Evolutionary conservation across 371 early-diverging fungal genomes (phyloP).

Genomic region (Mucor sp.): DNA sequence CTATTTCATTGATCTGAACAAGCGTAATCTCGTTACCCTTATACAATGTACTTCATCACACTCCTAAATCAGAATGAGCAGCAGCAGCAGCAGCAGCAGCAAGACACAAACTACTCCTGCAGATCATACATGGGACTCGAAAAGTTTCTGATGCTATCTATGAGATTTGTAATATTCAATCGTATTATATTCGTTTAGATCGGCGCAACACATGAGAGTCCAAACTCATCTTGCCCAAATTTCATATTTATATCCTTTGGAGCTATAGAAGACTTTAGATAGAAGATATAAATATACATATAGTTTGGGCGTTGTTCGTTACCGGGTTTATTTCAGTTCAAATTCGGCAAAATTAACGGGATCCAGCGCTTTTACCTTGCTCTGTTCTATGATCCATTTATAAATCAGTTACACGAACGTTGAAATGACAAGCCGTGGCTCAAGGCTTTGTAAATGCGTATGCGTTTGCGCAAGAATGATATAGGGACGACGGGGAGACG

Average conservation of each 20-base stretch:
- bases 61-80: not conserved
- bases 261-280: not conserved
- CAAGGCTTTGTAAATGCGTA: not conserved
- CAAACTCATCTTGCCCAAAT: no score
- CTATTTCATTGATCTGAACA: not conserved
- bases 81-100: not conserved
- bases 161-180: not conserved
- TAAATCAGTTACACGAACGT: not conserved
- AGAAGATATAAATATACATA: not conserved
- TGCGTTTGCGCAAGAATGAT: not conserved
- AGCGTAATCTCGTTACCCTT: not conserved
- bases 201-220: not conserved
- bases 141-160: not conserved
- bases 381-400: not conserved
- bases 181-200: not conserved
- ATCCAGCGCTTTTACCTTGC: not conserved
- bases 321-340: not conserved
- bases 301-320: not conserved
- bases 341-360: not conserved
- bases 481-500: no score
- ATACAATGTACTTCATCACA: not conserved
- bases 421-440: not conserved
- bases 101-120: not conserved
- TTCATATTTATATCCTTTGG: not conserved
- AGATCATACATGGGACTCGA: not conserved